Conservation (phyloP, 306 rosid genomes). For the Vigna angularis region DNA sequence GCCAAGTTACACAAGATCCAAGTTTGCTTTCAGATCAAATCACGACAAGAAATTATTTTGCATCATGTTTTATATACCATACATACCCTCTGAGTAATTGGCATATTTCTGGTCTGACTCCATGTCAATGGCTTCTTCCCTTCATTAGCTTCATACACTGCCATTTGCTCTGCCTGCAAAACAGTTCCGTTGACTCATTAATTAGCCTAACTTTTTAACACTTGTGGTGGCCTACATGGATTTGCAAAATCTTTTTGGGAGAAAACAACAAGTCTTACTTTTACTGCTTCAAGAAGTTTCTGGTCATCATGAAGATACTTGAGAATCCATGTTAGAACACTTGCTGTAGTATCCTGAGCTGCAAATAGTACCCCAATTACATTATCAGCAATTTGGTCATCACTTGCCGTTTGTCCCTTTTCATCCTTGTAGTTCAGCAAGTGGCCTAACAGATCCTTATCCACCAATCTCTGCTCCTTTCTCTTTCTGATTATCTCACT, state of each 20-base stretch:
- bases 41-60: neutral
- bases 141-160: slow-evolving; percentile 63
- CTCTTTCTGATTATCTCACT: slow-evolving; percentile 70
- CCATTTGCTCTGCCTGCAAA: slow-evolving; percentile 78
- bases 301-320: slow-evolving; percentile 84
- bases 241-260: slow-evolving; percentile 21
- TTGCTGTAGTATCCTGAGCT: slow-evolving; percentile 96
- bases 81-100: slow-evolving; percentile 57
- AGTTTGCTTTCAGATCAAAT: neutral
- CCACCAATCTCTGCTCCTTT: slow-evolving; percentile 58
- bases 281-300: slow-evolving; percentile 74
- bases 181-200: slow-evolving; percentile 31
- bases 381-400: slow-evolving; percentile 90
- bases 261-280: slow-evolving; percentile 48
- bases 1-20: slow-evolving; percentile 33
- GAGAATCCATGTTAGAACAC: slow-evolving; percentile 89
- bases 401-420: slow-evolving; percentile 52
- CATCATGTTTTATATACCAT: neutral
- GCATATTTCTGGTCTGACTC: slow-evolving; percentile 77
- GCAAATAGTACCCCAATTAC: slow-evolving; percentile 90
- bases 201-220: slow-evolving; percentile 37
- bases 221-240: slow-evolving; percentile 43
- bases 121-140: slow-evolving; percentile 72
- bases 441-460: slow-evolving; percentile 70
- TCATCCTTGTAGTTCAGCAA: slow-evolving; percentile 68